Percentiles rank a stretch among this genome's conserved stretches.
phyloP scores from a whole-genome alignment of 148 eudicot genomes.

The Cornus kousa region DNA sequence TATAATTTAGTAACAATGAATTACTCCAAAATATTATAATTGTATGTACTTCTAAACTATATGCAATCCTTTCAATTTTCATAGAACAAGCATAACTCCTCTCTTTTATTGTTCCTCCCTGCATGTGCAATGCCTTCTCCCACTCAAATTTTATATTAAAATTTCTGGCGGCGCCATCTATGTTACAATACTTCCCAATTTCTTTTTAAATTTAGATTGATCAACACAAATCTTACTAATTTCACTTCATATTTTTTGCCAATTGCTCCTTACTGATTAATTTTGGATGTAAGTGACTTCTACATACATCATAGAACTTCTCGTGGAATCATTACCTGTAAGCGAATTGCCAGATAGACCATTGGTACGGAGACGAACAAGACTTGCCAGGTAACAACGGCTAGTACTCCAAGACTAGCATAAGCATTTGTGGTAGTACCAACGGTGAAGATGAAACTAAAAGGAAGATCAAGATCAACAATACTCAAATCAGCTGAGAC shows the following conservation, averaged over 20 bases:
- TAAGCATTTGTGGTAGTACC: constrained; percentile 60
- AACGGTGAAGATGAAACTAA: constrained; percentile 51
- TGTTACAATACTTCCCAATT: neutral
- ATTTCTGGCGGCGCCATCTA: neutral
- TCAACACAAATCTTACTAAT: too few relatives aligned
- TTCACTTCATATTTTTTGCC: neutral
- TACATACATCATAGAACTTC: neutral
- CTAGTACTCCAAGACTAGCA: constrained; percentile 64
- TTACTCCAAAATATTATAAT: too few relatives aligned
- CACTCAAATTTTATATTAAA: neutral
- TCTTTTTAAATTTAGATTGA: too few relatives aligned
- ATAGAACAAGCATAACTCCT: too few relatives aligned
- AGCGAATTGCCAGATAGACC: constrained; percentile 52
- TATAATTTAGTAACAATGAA: neutral
- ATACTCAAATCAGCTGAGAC: constrained; percentile 85
- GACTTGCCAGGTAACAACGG: constrained; percentile 87
- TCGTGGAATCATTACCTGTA: constrained; percentile 54
- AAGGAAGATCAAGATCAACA: constrained; percentile 78
- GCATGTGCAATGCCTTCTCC: neutral
- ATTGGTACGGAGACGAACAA: constrained; percentile 79
- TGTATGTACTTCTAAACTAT: too few relatives aligned
- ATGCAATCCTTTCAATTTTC: too few relatives aligned
- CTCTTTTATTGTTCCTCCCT: too few relatives aligned
- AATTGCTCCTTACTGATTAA: neutral
- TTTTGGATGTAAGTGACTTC: neutral